These are phyloP conservation scores for Colletotrichum lupini DNA, from an alignment of 2,329 filamentous ascomycete species.

Conservation along the genomic window DNA sequence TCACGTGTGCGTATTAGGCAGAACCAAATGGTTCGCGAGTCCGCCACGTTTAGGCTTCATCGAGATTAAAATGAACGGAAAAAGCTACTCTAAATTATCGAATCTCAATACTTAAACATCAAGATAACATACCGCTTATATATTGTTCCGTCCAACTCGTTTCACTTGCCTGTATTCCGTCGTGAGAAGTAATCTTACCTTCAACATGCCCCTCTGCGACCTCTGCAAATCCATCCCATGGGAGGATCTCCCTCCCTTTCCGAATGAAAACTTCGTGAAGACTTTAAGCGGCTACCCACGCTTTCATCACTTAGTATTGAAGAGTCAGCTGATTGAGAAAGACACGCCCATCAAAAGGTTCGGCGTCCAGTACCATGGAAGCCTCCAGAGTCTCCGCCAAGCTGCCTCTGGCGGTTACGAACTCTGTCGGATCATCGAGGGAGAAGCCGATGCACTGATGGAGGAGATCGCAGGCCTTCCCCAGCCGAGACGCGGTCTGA, in stretches of 20 bases:
- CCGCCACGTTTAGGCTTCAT: background rate
- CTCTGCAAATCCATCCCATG: slow-evolving; percentile 1
- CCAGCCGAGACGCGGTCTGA: background rate
- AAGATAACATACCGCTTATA: background rate
- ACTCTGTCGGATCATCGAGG: slow-evolving; percentile 10
- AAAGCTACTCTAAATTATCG: background rate
- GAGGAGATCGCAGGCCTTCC: background rate
- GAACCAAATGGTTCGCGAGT: background rate
- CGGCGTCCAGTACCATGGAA: slow-evolving; percentile 8
- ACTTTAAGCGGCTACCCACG: slow-evolving; percentile 5
- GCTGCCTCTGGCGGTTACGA: background rate
- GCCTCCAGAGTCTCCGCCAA: slow-evolving; percentile 9
- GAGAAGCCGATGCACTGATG: slow-evolving; percentile 7
- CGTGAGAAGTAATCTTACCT: background rate
- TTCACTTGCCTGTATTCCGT: background rate
- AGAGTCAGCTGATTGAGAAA: background rate
- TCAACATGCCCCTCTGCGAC: slow-evolving; percentile 6
- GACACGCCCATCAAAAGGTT: background rate
- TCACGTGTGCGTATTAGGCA: background rate
- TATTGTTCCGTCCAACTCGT: background rate
- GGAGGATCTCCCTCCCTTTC: slow-evolving; percentile 20
- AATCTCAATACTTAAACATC: background rate
- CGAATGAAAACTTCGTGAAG: background rate
- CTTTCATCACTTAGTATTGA: background rate
- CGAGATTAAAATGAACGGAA: background rate